phyloP scores from a whole-genome alignment of 2,329 filamentous ascomycete genomes.

The Ophiostoma novo-ulmi region DNA sequence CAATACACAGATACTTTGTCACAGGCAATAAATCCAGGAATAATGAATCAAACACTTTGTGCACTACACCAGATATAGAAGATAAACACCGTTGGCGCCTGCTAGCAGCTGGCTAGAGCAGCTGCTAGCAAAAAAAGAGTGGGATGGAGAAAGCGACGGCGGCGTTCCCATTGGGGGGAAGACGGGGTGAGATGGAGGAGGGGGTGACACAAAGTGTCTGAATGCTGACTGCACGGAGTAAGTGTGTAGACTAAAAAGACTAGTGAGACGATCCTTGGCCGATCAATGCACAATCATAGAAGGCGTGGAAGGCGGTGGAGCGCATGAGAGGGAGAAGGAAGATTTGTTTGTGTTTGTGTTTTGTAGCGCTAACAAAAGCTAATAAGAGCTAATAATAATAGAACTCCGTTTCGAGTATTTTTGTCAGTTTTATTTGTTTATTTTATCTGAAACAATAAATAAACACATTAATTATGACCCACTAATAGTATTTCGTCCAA shows the following conservation, averaged over 20 bases:
- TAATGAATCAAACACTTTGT: no score
- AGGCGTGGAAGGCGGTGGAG: not conserved
- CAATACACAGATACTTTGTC: no score
- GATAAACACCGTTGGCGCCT: no score
- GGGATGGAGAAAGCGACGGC: not conserved
- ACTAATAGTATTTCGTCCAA: not conserved
- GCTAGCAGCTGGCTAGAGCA: not conserved
- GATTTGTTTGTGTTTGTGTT: not conserved
- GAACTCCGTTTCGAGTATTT: no score
- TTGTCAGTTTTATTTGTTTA: no score
- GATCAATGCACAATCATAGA: slow-evolving; percentile 15
- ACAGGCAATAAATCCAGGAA: no score
- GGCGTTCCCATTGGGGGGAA: not conserved
- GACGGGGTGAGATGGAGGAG: not conserved
- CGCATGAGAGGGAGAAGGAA: not conserved
- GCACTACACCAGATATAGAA: no score
- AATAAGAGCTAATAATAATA: no score
- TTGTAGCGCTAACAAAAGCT: no score
- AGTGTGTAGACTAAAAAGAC: not conserved
- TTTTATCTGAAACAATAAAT: not conserved
- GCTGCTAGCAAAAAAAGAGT: not conserved
- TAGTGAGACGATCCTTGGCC: not conserved
- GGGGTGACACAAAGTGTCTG: not conserved
- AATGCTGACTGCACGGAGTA: not conserved
- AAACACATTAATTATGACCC: not conserved